A percentile compares a stretch with the other conserved stretches of the same genome.
These are phyloP conservation scores for Phoenix roebelenii DNA, from an alignment of 176 grass and related monocot genomes.

Conservation along the genomic window DNA sequence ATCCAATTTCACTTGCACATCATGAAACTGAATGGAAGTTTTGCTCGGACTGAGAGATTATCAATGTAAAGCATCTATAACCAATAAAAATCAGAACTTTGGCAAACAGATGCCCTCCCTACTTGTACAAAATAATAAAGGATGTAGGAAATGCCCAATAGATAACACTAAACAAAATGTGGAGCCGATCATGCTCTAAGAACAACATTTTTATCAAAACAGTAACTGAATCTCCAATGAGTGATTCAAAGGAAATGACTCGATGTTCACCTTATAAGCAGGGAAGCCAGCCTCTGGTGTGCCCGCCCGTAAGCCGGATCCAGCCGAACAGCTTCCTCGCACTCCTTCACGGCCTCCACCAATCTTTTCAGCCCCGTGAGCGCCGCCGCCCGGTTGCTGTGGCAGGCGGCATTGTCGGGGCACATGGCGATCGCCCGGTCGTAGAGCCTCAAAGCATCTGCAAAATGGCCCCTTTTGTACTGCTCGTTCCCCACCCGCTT, in stretches of 20 bases:
- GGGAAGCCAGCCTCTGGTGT: constrained; percentile 70
- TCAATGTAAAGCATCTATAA: no score
- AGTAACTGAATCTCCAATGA: no score
- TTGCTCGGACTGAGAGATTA: no score
- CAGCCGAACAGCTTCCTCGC: constrained; percentile 69
- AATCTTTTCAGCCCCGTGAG: constrained; percentile 64
- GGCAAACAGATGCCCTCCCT: no score
- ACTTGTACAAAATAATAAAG: no score
- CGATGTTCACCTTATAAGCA: constrained; percentile 47
- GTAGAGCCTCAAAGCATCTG: constrained; percentile 71
- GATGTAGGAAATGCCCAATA: no score
- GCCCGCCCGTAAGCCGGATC: constrained; percentile 71
- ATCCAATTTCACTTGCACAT: no score
- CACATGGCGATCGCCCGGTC: constrained; percentile 65
- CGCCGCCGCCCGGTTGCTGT: constrained; percentile 83
- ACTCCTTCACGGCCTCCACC: constrained; percentile 77
- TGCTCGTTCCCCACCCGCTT: constrained; percentile 80
- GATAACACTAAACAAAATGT: no score
- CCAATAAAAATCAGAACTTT: no score
- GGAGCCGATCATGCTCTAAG: neutral
- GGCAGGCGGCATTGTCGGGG: constrained; percentile 73
- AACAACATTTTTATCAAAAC: neutral
- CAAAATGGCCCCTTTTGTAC: constrained; percentile 67
- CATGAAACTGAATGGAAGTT: no score
- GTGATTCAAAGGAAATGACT: no score